Conservation (phyloP, 192 early-diverging fungal genomes). For the Jimgerdemannia flammicorona region DNA sequence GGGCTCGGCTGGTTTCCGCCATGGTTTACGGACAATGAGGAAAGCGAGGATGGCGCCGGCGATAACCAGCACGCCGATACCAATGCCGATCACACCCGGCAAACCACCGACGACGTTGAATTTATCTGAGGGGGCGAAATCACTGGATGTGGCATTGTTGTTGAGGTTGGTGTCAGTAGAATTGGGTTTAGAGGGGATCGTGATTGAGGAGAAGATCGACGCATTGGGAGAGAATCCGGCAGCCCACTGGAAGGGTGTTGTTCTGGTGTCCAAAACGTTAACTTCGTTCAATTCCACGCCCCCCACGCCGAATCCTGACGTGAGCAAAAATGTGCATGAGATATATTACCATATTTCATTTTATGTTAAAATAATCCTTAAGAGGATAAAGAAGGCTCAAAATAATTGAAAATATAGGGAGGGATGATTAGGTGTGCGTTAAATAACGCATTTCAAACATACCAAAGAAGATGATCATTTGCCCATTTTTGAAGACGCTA, state of each 20-base stretch:
- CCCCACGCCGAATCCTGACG: neutral
- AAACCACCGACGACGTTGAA: neutral
- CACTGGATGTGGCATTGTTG: too few relatives aligned
- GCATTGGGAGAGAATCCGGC: neutral
- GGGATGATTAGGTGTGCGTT: too few relatives aligned
- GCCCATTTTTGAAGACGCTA: neutral
- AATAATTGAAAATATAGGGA: too few relatives aligned
- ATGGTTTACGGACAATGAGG: neutral
- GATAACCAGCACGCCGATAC: neutral
- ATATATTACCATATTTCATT: too few relatives aligned
- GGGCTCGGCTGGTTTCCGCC: too few relatives aligned
- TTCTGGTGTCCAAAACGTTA: neutral
- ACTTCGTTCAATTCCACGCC: neutral
- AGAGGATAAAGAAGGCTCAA: too few relatives aligned
- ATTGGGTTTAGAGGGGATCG: too few relatives aligned
- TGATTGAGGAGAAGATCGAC: neutral
- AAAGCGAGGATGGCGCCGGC: neutral
- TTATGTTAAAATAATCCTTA: too few relatives aligned
- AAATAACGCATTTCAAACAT: neutral
- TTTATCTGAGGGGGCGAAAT: neutral
- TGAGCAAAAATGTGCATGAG: neutral
- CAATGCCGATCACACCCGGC: neutral
- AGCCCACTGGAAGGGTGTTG: neutral
- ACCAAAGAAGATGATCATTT: neutral
- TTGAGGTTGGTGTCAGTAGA: too few relatives aligned